Percentiles rank a stretch among this genome's conserved stretches.
phyloP scores from a whole-genome alignment of 2,329 filamentous ascomycete genomes.

The Fonsecaea erecta region DNA sequence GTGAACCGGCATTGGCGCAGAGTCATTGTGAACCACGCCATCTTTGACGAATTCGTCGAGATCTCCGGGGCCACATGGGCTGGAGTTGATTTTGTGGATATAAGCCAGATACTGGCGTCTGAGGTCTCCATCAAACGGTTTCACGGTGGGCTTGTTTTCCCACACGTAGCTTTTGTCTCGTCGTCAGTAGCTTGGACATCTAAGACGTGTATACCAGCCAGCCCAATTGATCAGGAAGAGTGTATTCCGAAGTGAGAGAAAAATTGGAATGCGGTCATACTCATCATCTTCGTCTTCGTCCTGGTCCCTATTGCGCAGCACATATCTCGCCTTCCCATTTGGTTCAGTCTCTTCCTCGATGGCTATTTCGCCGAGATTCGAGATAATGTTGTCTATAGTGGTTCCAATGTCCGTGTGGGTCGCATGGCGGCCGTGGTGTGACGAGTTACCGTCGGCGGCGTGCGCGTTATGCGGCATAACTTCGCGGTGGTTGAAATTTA shows the following conservation, averaged over 20 bases:
- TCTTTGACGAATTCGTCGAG: slow-evolving; percentile 20
- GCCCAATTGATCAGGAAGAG: neutral
- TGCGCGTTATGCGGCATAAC: neutral
- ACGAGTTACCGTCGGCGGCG: neutral
- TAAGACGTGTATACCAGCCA: no score
- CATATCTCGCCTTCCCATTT: neutral
- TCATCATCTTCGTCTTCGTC: slow-evolving; percentile 1
- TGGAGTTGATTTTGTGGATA: slow-evolving; percentile 8
- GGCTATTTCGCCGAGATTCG: neutral
- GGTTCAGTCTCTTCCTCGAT: neutral
- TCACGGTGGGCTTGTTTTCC: neutral
- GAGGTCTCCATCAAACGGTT: slow-evolving; percentile 3
- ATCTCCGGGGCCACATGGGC: neutral
- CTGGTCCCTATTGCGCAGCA: neutral
- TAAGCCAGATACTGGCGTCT: slow-evolving; percentile 15
- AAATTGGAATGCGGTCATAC: neutral
- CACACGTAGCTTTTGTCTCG: neutral
- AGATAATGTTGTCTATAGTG: neutral
- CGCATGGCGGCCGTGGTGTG: neutral
- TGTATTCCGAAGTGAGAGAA: no score
- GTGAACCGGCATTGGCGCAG: slow-evolving; percentile 18
- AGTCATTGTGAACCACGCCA: slow-evolving; percentile 25
- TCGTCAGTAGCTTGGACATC: neutral
- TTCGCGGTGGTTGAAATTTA: neutral
- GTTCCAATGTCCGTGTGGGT: neutral